Percentiles rank a stretch among this genome's conserved stretches.
Conservation (phyloP, 2,329 filamentous ascomycete genomes). For the Thielaviopsis euricoi region DNA sequence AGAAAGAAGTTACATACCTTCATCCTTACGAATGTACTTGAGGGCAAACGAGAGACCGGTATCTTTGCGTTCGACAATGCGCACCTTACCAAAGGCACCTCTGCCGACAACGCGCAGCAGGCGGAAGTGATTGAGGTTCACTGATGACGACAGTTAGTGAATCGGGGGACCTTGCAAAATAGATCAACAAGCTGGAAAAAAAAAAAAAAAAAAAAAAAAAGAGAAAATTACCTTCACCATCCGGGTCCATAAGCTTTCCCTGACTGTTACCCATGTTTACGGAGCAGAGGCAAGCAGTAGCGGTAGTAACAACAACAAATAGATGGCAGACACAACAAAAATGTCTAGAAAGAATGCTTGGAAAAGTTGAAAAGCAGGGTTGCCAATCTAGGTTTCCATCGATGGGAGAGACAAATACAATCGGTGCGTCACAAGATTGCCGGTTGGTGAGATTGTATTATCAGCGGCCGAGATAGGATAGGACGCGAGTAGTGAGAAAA, state of each 20-base stretch:
- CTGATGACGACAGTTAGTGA: slow-evolving; percentile 27
- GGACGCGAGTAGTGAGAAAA: too few relatives aligned
- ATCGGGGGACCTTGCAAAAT: neutral
- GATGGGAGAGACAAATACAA: neutral
- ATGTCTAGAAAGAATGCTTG: neutral
- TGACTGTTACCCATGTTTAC: slow-evolving; percentile 68
- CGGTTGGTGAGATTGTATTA: neutral
- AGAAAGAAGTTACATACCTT: slow-evolving; percentile 38
- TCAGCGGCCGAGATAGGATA: too few relatives aligned
- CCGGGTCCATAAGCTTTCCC: slow-evolving; percentile 82
- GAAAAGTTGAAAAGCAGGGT: neutral
- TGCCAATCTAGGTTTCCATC: neutral
- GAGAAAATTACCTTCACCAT: slow-evolving; percentile 76
- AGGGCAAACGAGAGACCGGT: slow-evolving; percentile 85
- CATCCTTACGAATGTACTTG: slow-evolving; percentile 98
- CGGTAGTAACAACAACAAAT: too few relatives aligned
- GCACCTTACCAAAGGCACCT: slow-evolving; percentile 95
- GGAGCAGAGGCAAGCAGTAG: neutral
- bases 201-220: too few relatives aligned
- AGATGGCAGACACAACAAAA: neutral
- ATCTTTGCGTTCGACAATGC: slow-evolving; percentile 96
- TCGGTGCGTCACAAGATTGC: neutral
- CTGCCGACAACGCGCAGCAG: slow-evolving; percentile 90
- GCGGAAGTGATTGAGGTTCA: slow-evolving; percentile 95
- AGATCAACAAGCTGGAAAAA: neutral